These are phyloP conservation scores for Ophiosphaerella herpotricha DNA, from an alignment of 2,329 filamentous ascomycete species.

Conservation along the genomic window DNA sequence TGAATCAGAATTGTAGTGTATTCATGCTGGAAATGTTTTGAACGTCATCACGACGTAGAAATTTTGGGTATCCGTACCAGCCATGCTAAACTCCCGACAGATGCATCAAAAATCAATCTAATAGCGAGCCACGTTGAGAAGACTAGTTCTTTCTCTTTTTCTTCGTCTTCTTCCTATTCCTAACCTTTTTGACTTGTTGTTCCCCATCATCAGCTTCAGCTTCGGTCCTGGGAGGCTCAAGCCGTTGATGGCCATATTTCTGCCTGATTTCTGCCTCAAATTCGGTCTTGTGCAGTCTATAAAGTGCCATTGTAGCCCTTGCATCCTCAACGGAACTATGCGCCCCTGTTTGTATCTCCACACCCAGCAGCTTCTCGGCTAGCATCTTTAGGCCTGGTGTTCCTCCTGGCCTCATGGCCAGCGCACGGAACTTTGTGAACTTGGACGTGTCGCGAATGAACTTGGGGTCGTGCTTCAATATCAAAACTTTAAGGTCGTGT, in stretches of 20 bases:
- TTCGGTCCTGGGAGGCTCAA: slow-evolving; percentile 27
- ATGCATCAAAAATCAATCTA: slow-evolving; percentile 11
- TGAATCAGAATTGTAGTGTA: no score
- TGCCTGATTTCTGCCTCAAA: slow-evolving; percentile 83
- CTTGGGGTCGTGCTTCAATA: slow-evolving; percentile 75
- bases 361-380: slow-evolving; percentile 60
- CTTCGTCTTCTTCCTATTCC: slow-evolving; percentile 46
- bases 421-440: slow-evolving; percentile 72
- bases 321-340: slow-evolving; percentile 76
- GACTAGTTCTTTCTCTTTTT: slow-evolving; percentile 36
- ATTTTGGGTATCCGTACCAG: slow-evolving; percentile 18
- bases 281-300: slow-evolving; percentile 77
- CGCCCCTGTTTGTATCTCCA: slow-evolving; percentile 64
- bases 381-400: slow-evolving; percentile 70
- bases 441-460: slow-evolving; percentile 86
- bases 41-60: not conserved
- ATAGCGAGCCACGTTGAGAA: not conserved
- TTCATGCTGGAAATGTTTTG: not conserved
- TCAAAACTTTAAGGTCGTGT: slow-evolving; percentile 75
- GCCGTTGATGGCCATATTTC: slow-evolving; percentile 54
- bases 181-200: slow-evolving; percentile 31
- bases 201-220: slow-evolving; percentile 25
- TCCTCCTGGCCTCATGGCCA: slow-evolving; percentile 63
- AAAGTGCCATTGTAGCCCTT: slow-evolving; percentile 85
- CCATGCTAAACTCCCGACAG: slow-evolving; percentile 21